A percentile compares a stretch with the other conserved stretches of the same genome.
These are phyloP conservation scores for Cucurbita maxima DNA, from an alignment of 306 rosid species.

Conservation along the genomic window DNA sequence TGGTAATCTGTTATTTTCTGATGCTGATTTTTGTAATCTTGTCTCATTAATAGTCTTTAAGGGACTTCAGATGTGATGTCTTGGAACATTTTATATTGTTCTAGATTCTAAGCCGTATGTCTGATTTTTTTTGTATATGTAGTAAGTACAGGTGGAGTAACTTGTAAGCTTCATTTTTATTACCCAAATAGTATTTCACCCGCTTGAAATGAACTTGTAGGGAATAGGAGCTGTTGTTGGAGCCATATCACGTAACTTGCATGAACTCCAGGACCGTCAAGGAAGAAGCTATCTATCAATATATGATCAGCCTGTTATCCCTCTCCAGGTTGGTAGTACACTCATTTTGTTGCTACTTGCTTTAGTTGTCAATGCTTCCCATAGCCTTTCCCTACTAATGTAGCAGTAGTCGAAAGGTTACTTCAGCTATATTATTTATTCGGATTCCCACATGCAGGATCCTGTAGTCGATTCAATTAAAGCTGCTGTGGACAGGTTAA, in stretches of 20 bases:
- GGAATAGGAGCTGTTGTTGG: conserved; percentile 98
- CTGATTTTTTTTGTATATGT: neutral
- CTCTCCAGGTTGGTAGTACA: conserved; percentile 58
- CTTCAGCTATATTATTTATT: conserved; percentile 10
- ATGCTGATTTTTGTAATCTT: neutral
- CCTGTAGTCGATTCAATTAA: conserved; percentile 67
- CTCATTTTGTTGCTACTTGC: neutral
- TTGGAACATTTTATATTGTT: neutral
- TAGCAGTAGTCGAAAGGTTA: neutral
- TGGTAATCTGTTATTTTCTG: conserved; percentile 49
- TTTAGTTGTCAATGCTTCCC: conserved; percentile 5
- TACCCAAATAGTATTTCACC: conserved; percentile 14
- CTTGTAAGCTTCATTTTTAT: neutral
- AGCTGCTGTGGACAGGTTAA: conserved; percentile 82
- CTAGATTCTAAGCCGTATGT: neutral
- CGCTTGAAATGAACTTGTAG: conserved; percentile 28
- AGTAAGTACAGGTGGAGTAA: neutral
- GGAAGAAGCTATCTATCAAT: conserved; percentile 96
- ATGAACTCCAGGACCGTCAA: conserved; percentile 89
- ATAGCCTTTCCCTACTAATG: neutral
- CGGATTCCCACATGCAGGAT: conserved; percentile 53
- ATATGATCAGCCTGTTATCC: conserved; percentile 73
- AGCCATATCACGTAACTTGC: conserved; percentile 95
- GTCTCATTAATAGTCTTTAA: neutral
- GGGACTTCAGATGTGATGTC: neutral